phyloP scores from a whole-genome alignment of 2,329 filamentous ascomycete species.

The Pseudocercospora fuligena region DNA sequence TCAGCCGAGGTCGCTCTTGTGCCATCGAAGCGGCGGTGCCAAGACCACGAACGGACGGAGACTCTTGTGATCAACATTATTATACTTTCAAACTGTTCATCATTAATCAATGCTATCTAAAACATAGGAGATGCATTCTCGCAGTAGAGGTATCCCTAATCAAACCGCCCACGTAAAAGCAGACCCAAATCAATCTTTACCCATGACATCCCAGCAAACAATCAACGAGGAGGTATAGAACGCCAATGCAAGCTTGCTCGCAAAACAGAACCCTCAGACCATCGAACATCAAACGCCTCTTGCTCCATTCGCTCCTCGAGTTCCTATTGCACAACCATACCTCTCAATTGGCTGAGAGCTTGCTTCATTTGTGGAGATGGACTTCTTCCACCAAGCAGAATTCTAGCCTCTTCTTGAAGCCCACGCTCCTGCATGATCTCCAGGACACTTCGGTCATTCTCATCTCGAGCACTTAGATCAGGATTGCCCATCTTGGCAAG shows the following conservation, averaged over 20 bases:
- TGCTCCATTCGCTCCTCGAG: constrained; percentile 6
- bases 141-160: neutral
- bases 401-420: constrained; percentile 56
- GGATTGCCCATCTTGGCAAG: constrained; percentile 57
- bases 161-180: neutral
- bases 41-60: neutral
- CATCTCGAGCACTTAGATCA: constrained; percentile 59
- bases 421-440: constrained; percentile 64
- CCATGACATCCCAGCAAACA: neutral
- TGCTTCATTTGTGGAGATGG: constrained; percentile 26
- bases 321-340: constrained; percentile 21
- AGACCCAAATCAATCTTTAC: neutral
- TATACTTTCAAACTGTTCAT: neutral
- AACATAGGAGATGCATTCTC: neutral
- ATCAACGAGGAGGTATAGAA: constrained; percentile 10
- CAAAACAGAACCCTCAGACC: constrained; percentile 7
- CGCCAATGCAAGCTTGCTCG: constrained; percentile 6
- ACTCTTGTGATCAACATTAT: neutral
- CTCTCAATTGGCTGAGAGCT: constrained; percentile 22
- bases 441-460: constrained; percentile 58
- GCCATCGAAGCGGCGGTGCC: neutral
- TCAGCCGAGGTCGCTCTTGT: neutral
- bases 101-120: neutral
- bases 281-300: constrained; percentile 10
- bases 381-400: constrained; percentile 28